These are phyloP conservation scores for Euphorbia tirucalli DNA, from an alignment of 345 rosid genomes.

Conservation along the genomic window DNA sequence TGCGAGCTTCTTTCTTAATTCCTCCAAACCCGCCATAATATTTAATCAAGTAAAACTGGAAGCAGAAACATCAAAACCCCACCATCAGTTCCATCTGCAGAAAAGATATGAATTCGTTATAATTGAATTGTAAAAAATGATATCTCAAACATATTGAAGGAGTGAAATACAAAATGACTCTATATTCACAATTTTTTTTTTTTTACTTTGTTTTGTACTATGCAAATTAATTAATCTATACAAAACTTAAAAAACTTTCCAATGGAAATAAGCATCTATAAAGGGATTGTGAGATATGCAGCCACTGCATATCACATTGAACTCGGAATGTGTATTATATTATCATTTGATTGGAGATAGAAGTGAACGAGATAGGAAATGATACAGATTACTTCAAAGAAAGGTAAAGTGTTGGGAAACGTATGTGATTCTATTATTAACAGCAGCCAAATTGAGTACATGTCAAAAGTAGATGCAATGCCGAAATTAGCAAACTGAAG, in stretches of 20 bases:
- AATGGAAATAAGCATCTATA: too few species aligned
- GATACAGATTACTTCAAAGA: not conserved
- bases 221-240: too few species aligned
- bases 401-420: too few species aligned
- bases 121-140: too few species aligned
- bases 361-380: too few species aligned
- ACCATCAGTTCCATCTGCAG: not conserved
- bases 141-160: too few species aligned
- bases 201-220: not conserved
- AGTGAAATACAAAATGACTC: not conserved
- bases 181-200: not conserved
- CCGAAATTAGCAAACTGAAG: not conserved
- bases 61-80: not conserved
- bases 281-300: too few species aligned
- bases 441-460: not conserved
- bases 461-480: not conserved
- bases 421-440: not conserved
- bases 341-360: too few species aligned
- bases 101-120: not conserved
- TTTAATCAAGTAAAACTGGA: slow-evolving; percentile 14
- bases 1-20: slow-evolving; percentile 71
- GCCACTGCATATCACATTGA: too few species aligned
- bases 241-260: too few species aligned
- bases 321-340: too few species aligned
- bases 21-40: slow-evolving; percentile 88